Evolutionary conservation across 768 basidiomycete species (phyloP).

Genomic region (Calocybe cyanea): DNA sequence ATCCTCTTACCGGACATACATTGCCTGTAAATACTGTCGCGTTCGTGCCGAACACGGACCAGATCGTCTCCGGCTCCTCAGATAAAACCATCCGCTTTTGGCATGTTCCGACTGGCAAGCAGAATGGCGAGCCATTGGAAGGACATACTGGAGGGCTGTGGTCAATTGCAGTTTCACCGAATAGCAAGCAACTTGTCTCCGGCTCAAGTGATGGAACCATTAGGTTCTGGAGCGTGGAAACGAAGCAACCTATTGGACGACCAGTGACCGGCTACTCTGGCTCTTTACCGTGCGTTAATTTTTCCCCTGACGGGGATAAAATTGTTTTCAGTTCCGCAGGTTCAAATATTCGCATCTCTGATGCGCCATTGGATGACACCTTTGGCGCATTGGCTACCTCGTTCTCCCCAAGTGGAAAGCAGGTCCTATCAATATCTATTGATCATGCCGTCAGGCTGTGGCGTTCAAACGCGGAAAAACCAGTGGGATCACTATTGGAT

Average conservation of each 20-base stretch:
- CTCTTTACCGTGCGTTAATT: too few relatives aligned
- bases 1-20: too few relatives aligned
- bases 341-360: not conserved
- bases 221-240: not conserved
- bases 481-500: not conserved
- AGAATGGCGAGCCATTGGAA: not conserved
- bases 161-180: not conserved
- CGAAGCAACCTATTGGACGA: too few relatives aligned
- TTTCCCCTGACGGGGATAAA: too few relatives aligned
- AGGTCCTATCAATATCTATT: not conserved
- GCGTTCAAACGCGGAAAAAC: not conserved
- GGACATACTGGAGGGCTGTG: not conserved
- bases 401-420: constrained; percentile 2
- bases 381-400: not conserved
- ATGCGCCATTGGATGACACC: not conserved
- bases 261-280: too few relatives aligned
- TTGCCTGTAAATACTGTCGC: not conserved
- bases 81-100: not conserved
- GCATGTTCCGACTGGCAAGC: not conserved
- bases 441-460: not conserved
- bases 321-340: not conserved
- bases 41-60: not conserved
- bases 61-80: not conserved
- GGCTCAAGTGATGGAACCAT: not conserved
- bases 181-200: not conserved